Conservation (phyloP, 495 filamentous ascomycete genomes). For the Patellaria atrata region DNA sequence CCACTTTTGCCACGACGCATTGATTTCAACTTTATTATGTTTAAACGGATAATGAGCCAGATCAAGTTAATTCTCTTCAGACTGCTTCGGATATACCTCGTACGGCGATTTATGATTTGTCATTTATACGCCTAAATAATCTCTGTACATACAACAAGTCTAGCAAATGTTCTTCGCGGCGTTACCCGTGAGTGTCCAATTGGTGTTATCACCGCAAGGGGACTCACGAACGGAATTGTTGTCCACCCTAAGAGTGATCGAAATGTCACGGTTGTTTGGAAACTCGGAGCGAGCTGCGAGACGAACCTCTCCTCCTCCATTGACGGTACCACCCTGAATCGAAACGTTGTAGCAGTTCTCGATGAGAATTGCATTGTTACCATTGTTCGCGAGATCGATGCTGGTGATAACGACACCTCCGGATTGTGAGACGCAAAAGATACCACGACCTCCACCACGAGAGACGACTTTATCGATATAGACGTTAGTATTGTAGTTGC, state of each 20-base stretch:
- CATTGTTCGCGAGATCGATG: conserved; percentile 31
- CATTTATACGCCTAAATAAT: too few species aligned
- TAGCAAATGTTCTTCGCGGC: conserved; percentile 27
- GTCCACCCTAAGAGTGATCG: conserved; percentile 29
- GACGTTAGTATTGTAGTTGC: conserved; percentile 31
- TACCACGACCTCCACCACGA: conserved; percentile 32
- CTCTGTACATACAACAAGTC: too few species aligned
- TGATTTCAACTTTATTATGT: too few species aligned
- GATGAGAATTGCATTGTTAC: conserved; percentile 34
- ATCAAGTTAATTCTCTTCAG: too few species aligned
- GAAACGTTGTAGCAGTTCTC: conserved; percentile 35
- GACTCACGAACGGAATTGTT: conserved; percentile 29
- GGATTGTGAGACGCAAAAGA: conserved; percentile 35
- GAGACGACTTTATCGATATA: conserved; percentile 32
- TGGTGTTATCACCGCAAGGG: conserved; percentile 32
- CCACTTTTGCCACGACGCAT: too few species aligned
- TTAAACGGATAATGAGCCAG: too few species aligned
- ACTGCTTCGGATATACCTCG: too few species aligned
- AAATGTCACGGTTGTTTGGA: conserved; percentile 30
- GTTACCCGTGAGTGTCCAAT: conserved; percentile 28
- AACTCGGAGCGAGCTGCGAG: conserved; percentile 31
- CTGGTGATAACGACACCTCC: conserved; percentile 27
- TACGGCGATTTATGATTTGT: too few species aligned
- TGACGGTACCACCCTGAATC: conserved; percentile 31
- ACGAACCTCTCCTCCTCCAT: conserved; percentile 33